Evolutionary conservation across 768 basidiomycete species (phyloP).

Genomic region (Podaxis mareebaensis): DNA sequence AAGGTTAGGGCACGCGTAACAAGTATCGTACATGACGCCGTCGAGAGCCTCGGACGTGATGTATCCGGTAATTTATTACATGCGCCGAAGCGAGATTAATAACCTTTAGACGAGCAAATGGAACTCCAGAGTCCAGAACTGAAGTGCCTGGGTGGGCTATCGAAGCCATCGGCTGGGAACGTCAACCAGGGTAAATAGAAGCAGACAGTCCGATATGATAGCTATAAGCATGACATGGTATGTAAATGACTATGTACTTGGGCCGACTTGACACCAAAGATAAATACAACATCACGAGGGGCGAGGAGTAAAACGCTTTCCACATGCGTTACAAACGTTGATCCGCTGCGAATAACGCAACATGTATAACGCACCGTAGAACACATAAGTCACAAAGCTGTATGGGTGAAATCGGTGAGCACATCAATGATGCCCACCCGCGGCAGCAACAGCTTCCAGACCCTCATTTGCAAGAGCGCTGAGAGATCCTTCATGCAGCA

Average conservation of each 20-base stretch:
- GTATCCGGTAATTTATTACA: constrained; percentile 38
- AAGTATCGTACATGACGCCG: constrained; percentile 49
- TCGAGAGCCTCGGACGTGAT: constrained; percentile 53
- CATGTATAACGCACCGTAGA: background rate
- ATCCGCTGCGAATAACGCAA: background rate
- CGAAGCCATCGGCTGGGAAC: background rate
- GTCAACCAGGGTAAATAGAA: background rate
- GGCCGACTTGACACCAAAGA: background rate
- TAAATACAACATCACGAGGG: background rate
- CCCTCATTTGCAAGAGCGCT: constrained; percentile 29
- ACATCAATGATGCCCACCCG: background rate
- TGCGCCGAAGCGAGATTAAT: constrained; percentile 7
- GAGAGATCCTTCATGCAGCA: constrained; percentile 45
- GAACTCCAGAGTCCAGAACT: background rate
- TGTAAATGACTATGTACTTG: background rate
- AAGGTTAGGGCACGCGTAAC: constrained; percentile 55
- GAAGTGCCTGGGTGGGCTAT: background rate
- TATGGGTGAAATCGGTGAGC: background rate
- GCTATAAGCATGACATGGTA: background rate
- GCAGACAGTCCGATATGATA: background rate
- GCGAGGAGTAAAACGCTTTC: background rate
- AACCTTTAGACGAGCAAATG: background rate
- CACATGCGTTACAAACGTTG: background rate
- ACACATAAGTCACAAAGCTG: background rate
- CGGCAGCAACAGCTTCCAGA: background rate